Base-by-base conservation (phyloP, 2,329 filamentous ascomycete genomes). In the Neoascochyta sp. region DNA sequence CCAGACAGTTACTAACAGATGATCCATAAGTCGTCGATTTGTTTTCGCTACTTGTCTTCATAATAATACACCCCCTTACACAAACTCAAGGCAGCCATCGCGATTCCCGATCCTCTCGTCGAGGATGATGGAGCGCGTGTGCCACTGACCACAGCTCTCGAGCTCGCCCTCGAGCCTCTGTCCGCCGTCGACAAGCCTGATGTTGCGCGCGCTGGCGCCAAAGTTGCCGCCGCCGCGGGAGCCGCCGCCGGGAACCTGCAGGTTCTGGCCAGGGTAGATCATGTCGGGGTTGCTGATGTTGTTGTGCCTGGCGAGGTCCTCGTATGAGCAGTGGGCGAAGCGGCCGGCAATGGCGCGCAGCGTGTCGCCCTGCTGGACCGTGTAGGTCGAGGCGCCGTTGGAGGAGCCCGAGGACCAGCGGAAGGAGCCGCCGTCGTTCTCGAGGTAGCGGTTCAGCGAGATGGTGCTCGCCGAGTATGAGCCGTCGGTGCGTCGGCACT, bases 261-360 rank as follows among this genome's bases (percentile, higher is more conserved):
- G 21, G 5, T 43, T 44, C 43, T 55, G 50, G 2, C 52, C 52
- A 1, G 50, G 50, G 34, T 50, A 55, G 12, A 55, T 53, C 40
- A 51, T 42, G 15, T 55, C 52, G 0, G 49, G 32, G 11, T 55
- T 55, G 18, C 27, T 29, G 12, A 55, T 52, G 18, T 48, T 45
- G 30, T 55, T 55, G 29, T 53, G 47, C 3, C 47, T 34, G 1
- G 50, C 45, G 3, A 55, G 32, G 0, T 54, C 47, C 4, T 55
- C 47, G n/a, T 39, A 53, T 2, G 45, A 41, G 41, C 52, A 55
- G 29, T 54, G 43, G 6, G 27, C 39, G 35, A 44, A 46, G 9
- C 52, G 39, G 3, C 27, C 32, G 0, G 52, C 52, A 21, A 55
- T 54, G 27, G 50, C 43, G 7, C 50, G 52, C 3, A 55, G 39